Percentiles rank a stretch among this genome's conserved stretches.
Conservation (phyloP, 2,329 filamentous ascomycete genomes). For the Monosporascus sp. region DNA sequence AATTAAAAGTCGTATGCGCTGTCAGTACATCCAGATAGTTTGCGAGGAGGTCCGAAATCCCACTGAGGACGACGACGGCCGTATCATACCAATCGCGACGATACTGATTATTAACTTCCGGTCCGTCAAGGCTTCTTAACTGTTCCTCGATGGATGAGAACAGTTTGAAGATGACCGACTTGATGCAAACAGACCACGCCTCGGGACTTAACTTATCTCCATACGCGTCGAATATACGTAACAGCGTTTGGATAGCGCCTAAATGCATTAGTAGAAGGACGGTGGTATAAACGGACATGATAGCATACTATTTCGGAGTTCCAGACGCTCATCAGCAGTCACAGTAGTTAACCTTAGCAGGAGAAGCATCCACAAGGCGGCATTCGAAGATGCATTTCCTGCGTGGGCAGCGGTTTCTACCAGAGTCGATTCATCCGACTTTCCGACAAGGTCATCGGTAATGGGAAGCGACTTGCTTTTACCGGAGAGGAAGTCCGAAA, state of each 20-base stretch:
- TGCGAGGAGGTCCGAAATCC: constrained; percentile 67
- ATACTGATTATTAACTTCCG: constrained; percentile 34
- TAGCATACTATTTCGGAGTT: constrained; percentile 67
- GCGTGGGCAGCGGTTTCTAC: constrained; percentile 54
- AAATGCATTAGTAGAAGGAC: constrained; percentile 31
- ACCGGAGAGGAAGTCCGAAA: constrained; percentile 77
- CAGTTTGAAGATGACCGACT: constrained; percentile 74
- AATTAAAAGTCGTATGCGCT: constrained; percentile 59
- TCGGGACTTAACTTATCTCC: constrained; percentile 72
- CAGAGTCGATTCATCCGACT: constrained; percentile 52
- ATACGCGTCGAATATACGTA: constrained; percentile 89
- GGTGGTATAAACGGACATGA: constrained; percentile 15
- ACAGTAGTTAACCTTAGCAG: constrained; percentile 67
- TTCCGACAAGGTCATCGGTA: constrained; percentile 50
- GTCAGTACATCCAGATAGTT: constrained; percentile 72
- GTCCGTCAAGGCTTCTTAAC: constrained; percentile 35
- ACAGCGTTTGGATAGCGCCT: constrained; percentile 80
- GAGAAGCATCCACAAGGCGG: constrained; percentile 75
- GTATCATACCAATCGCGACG: constrained; percentile 67
- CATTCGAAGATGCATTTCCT: constrained; percentile 56
- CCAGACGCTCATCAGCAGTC: constrained; percentile 65
- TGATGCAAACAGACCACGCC: constrained; percentile 80
- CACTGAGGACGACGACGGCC: constrained; percentile 67
- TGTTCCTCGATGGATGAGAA: constrained; percentile 64
- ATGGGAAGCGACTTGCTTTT: constrained; percentile 55